phyloP scores from a whole-genome alignment of 768 basidiomycete genomes.

The Tulasnella sp. region DNA sequence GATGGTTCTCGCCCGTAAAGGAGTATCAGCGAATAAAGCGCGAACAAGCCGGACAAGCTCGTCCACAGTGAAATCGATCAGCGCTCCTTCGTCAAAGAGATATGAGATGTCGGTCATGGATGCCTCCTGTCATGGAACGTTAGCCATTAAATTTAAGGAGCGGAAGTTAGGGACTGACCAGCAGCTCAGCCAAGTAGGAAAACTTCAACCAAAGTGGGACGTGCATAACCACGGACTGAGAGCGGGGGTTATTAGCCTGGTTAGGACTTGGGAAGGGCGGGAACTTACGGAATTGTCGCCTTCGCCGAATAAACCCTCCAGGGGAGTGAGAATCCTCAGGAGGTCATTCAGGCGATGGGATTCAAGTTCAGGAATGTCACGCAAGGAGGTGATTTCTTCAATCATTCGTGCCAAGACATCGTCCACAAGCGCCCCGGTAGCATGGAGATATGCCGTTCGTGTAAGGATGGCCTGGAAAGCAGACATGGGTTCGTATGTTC shows the following conservation, averaged over 20 bases:
- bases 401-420: conserved; percentile 63
- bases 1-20: conserved; percentile 74
- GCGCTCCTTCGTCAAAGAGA: conserved; percentile 82
- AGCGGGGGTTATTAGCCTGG: background rate
- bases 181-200: conserved; percentile 84
- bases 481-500: background rate
- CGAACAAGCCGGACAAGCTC: conserved; percentile 78
- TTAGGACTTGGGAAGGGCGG: background rate
- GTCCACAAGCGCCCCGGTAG: conserved; percentile 67
- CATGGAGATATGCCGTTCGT: conserved; percentile 66
- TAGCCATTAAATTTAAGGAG: background rate
- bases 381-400: conserved; percentile 65
- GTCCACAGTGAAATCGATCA: conserved; percentile 83
- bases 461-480: conserved; percentile 55
- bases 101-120: conserved; percentile 89
- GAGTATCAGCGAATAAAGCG: conserved; percentile 85
- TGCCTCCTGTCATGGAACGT: conserved; percentile 58
- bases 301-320: conserved; percentile 78
- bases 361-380: conserved; percentile 85
- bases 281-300: conserved; percentile 53
- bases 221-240: conserved; percentile 69
- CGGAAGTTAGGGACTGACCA: conserved; percentile 53
- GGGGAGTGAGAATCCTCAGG: conserved; percentile 67
- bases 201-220: conserved; percentile 95
- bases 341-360: conserved; percentile 79